phyloP scores from a whole-genome alignment of 2,329 filamentous ascomycete genomes.

The Monosporascus cannonballus region DNA sequence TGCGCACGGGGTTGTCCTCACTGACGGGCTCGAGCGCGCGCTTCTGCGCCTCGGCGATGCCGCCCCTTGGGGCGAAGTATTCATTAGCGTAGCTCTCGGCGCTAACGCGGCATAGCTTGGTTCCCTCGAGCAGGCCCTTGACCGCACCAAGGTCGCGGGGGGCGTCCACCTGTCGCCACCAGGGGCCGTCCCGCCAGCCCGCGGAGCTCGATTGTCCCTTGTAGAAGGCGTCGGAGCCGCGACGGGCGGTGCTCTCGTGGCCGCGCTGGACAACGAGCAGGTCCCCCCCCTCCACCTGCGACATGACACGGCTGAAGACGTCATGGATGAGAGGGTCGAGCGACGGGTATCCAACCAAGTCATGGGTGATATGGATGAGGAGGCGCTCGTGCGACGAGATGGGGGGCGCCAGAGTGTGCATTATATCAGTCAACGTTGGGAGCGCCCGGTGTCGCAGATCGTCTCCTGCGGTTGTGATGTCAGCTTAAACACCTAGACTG shows the following conservation, averaged over 20 bases:
- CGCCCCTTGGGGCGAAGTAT: slow-evolving; percentile 73
- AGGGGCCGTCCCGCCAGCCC: slow-evolving; percentile 90
- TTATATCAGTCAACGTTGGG: slow-evolving; percentile 89
- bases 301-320: slow-evolving; percentile 93
- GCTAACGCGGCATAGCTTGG: slow-evolving; percentile 82
- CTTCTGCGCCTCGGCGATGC: slow-evolving; percentile 72
- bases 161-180: slow-evolving; percentile 74
- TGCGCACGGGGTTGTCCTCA: slow-evolving; percentile 83
- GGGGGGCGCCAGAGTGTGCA: slow-evolving; percentile 91
- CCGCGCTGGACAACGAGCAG: slow-evolving; percentile 91
- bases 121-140: slow-evolving; percentile 76
- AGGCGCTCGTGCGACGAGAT: slow-evolving; percentile 96
- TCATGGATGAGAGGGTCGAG: slow-evolving; percentile 88
- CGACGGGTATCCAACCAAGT: slow-evolving; percentile 88
- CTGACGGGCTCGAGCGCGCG: slow-evolving; percentile 73
- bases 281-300: slow-evolving; percentile 97
- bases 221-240: slow-evolving; percentile 51
- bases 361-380: slow-evolving; percentile 95
- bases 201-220: slow-evolving; percentile 34
- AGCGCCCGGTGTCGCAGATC: slow-evolving; percentile 81
- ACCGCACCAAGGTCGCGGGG: slow-evolving; percentile 75
- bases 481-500: slow-evolving; percentile 3
- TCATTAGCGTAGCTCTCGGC: slow-evolving; percentile 84
- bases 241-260: slow-evolving; percentile 70
- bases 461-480: slow-evolving; percentile 55